phyloP scores from a whole-genome alignment of 345 rosid species.

The Toxicodendron radicans region DNA sequence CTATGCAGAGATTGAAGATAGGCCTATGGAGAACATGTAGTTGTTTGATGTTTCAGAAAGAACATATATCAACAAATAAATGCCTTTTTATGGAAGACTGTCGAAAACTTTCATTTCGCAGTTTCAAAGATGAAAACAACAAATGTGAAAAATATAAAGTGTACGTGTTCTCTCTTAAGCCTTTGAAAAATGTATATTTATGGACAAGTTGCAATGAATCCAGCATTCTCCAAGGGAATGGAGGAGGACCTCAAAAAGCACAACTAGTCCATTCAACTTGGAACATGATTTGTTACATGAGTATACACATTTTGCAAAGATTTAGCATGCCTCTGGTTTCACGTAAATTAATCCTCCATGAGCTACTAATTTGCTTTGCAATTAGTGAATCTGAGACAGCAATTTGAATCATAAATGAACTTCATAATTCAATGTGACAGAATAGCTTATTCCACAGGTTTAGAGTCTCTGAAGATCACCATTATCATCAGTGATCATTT shows the following conservation, averaged over 20 bases:
- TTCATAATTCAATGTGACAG: not conserved
- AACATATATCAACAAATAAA: not conserved
- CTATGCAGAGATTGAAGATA: not conserved
- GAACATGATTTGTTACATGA: slow-evolving; percentile 3
- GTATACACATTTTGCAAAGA: not conserved
- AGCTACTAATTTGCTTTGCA: not conserved
- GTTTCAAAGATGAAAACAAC: not conserved
- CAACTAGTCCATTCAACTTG: not conserved
- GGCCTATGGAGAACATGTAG: not conserved
- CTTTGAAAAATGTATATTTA: not conserved
- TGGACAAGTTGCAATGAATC: not conserved
- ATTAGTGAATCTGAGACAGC: not conserved
- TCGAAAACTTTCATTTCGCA: not conserved
- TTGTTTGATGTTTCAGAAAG: not conserved
- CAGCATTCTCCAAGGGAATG: not conserved
- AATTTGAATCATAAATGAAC: not conserved
- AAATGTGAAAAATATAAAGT: not conserved
- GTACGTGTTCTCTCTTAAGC: not conserved
- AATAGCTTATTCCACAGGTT: slow-evolving; percentile 6
- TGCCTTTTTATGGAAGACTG: not conserved
- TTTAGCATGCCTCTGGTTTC: slow-evolving; percentile 3
- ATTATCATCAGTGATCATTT: not conserved
- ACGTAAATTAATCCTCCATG: not conserved
- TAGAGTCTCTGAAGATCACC: slow-evolving; percentile 5
- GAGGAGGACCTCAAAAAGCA: not conserved